Base-by-base conservation (phyloP, 1,284 basidiomycete genomes). In the Rhizoctonia solani region DNA sequence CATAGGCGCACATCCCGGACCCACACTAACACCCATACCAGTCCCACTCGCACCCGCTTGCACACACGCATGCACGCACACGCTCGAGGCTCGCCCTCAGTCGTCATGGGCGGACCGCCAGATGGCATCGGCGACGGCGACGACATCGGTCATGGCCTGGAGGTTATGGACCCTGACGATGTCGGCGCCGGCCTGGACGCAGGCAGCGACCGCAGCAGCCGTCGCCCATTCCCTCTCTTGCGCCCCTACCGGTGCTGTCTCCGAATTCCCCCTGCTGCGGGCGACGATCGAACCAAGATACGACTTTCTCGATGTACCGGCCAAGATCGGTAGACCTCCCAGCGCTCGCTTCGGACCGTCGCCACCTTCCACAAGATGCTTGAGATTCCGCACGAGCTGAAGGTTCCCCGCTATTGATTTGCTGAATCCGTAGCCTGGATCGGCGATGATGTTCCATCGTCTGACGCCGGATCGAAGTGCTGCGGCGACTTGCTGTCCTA, bases 341-440 rank as follows among this genome's bases (percentile, higher is more conserved):
- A 47, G 42, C 6, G 14, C 42, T n/a, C 19, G 44, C 37, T 19
- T 32, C 41, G 46, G 13, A 46, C 14, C 14, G 16, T 25, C 13
- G 27, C 54, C 6, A 39, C 65, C 68, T 19, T 59, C 54, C 0
- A 84, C 83, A 34, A 92, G 74, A 19, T 75, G 73, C 0, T 77
- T 72, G 1, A 88, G 81, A 39, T 83, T 73, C 5, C 86, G 81
- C 54, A 97, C 76, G 3, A 97, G 74, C 67, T 82, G 80, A 25
- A 96, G 72, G 76, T 97, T 96, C 2, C 85, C 92, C 21, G 87
- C 81, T 1, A 88, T 76, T 0, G 87, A 85, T 78, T 99, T 99
- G 75, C 95, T 96, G 75, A 98, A 99, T 4, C 97, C 96, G 56
- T 99, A 81, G 0, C 97, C 96, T 0, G 96, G 94, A 77, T 98